Evolutionary conservation across 1,139 yeast genomes (phyloP).

Genomic region (Arxiozyma telluris): DNA sequence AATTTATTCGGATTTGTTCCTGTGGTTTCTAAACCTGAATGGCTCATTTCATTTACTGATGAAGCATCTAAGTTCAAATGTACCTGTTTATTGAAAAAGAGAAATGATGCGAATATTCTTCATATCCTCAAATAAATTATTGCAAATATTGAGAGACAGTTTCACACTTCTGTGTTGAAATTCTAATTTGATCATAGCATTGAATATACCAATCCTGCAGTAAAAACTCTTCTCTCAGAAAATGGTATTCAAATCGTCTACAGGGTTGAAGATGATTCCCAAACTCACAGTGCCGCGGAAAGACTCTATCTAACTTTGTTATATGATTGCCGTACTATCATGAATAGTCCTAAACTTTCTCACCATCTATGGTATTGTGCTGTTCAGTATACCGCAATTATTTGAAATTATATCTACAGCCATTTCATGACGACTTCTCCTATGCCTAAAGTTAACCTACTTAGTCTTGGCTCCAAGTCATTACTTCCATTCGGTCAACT

Average conservation of each 20-base stretch:
- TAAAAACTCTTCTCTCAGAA: not conserved
- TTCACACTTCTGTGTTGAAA: not conserved
- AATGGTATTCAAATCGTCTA: constrained; percentile 8
- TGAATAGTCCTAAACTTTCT: constrained; percentile 5
- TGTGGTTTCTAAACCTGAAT: constrained; percentile 1
- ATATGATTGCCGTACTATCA: constrained; percentile 10
- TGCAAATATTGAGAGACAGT: constrained; percentile 1
- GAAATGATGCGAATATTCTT: not conserved
- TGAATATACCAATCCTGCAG: constrained; percentile 8
- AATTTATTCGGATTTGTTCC: constrained; percentile 7
- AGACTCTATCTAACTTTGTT: constrained; percentile 8
- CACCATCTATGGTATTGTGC: constrained; percentile 8
- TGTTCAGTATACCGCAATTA: constrained; percentile 5
- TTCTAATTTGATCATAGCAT: constrained; percentile 9
- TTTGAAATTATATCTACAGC: constrained; percentile 7
- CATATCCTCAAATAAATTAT: not conserved
- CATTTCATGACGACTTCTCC: constrained; percentile 4
- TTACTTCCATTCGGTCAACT: constrained; percentile 10
- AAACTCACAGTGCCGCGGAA: constrained; percentile 11
- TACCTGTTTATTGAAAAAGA: constrained; percentile 3
- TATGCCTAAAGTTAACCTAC: constrained; percentile 5
- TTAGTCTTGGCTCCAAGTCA: constrained; percentile 4
- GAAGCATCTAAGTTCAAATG: constrained; percentile 5
- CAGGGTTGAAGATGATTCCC: constrained; percentile 7
- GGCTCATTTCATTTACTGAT: constrained; percentile 7